Base-by-base conservation (phyloP, 345 rosid genomes). In the Geranium rotundifolium region DNA sequence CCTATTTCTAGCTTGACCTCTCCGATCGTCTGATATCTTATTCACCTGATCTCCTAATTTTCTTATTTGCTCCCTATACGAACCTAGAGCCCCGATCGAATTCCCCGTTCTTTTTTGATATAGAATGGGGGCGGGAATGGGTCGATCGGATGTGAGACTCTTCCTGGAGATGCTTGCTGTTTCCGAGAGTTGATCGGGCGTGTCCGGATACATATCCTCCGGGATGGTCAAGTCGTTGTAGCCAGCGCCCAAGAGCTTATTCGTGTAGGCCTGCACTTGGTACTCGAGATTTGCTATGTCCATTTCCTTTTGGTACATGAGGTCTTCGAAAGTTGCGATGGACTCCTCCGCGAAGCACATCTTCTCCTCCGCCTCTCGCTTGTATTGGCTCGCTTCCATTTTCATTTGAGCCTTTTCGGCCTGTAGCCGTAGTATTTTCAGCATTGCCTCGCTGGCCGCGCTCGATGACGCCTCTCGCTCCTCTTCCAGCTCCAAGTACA, bases 341-440 rank as follows among this genome's bases (percentile, higher is more conserved):
- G 90, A 84, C n/a, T 86, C 85, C 68, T 93, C 95, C 0, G 91
- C 96, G 39, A 86, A 90, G 50, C 77, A 67, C 71, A 90, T 81
- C 63, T 84, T 88, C 76, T 83, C 97, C 68, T 93, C 97, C 0
- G 91, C 82, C 85, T 87, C 65, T 54, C 99, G 84, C 75, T 84
- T 86, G 69, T 87, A 93, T 59, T 93, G 99, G 65, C 79, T 86
- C 0, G 99, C 87, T 67, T 93, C 99, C 97, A 93, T 79, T 76
- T 76, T 76, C 72, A 90, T 31, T 0, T 72, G 84, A 0, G 97
- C 85, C 76, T 87, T 90, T 62, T 93, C 99, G 0, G 82, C 90
- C 65, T 93, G 99, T 68, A 93, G 68, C 3, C 96, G 85, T 39
- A 90, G 70, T 3, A 93, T 93, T 97, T 87, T 87, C 0, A 96